Evolutionary conservation across 305 asterid genomes (phyloP).

Genomic region (Fraxinus floribunda): DNA sequence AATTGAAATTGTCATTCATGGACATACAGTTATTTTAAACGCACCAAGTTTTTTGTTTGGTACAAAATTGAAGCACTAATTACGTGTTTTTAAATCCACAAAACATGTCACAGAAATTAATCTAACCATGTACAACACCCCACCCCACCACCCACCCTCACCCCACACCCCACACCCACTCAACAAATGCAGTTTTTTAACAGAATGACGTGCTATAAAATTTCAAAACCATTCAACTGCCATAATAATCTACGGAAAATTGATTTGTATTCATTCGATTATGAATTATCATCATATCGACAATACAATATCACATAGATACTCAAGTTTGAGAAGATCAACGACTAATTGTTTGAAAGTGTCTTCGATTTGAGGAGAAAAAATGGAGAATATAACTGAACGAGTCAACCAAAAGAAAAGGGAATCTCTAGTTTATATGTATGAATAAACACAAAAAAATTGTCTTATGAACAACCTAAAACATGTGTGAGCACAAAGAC

Average conservation of each 20-base stretch:
- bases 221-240: not conserved
- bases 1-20: slow-evolving; percentile 18
- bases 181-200: not conserved
- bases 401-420: not conserved
- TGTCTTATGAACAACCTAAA: not conserved
- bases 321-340: not conserved
- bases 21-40: not conserved
- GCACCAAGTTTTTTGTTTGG: not conserved
- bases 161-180: not conserved
- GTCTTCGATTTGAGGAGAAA: not conserved
- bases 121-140: not conserved
- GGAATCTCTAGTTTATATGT: not conserved
- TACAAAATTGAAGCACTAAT: not conserved
- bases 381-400: not conserved
- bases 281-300: not conserved
- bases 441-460: not conserved
- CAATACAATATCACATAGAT: not conserved
- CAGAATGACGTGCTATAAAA: not conserved
- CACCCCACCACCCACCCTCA: not conserved
- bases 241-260: not conserved
- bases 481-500: not conserved
- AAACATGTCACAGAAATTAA: not conserved
- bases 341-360: not conserved
- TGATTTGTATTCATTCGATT: not conserved
- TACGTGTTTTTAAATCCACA: not conserved